phyloP scores from a whole-genome alignment of 2,329 filamentous ascomycete genomes.

The Rhytidhysteron rufulum region DNA sequence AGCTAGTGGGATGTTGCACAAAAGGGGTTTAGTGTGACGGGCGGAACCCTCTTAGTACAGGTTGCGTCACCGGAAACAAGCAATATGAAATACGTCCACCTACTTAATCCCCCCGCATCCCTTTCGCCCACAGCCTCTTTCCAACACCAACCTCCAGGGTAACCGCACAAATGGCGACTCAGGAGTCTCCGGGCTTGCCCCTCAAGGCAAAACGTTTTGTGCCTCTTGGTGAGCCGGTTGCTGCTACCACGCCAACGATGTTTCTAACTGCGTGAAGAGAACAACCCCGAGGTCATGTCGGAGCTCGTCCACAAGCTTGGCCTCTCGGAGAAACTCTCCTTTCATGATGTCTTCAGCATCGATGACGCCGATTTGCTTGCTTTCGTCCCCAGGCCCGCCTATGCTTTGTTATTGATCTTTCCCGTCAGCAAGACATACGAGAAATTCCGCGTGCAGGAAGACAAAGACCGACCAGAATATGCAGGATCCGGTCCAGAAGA shows the following conservation, averaged over 20 bases:
- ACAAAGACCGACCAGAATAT: conserved; percentile 62
- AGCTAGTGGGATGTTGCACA: too few relatives aligned
- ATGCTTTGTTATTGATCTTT: conserved; percentile 89
- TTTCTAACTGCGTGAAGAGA: conserved; percentile 43
- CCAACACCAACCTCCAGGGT: too few relatives aligned
- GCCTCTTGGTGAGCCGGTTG: conserved; percentile 34
- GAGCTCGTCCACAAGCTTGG: conserved; percentile 80
- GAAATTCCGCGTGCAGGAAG: conserved; percentile 69
- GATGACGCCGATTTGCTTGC: conserved; percentile 78
- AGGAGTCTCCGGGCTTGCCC: conserved; percentile 28
- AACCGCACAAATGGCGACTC: conserved; percentile 31
- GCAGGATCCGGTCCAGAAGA: conserved; percentile 63
- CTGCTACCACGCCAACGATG: too few relatives aligned
- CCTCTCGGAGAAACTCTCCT: conserved; percentile 68
- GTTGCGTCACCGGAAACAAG: too few relatives aligned
- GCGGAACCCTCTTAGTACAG: too few relatives aligned
- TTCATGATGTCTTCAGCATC: conserved; percentile 91
- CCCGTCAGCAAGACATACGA: conserved; percentile 80
- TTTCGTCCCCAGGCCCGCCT: conserved; percentile 82
- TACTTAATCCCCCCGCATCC: too few relatives aligned
- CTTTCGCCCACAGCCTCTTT: too few relatives aligned
- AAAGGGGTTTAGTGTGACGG: too few relatives aligned
- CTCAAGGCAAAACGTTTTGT: conserved; percentile 33
- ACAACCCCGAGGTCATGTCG: conserved; percentile 90
- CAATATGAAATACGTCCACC: too few relatives aligned